These are phyloP conservation scores for Boletus pseudo-olivaceus DNA, from an alignment of 768 basidiomycete species.

Conservation along the genomic window DNA sequence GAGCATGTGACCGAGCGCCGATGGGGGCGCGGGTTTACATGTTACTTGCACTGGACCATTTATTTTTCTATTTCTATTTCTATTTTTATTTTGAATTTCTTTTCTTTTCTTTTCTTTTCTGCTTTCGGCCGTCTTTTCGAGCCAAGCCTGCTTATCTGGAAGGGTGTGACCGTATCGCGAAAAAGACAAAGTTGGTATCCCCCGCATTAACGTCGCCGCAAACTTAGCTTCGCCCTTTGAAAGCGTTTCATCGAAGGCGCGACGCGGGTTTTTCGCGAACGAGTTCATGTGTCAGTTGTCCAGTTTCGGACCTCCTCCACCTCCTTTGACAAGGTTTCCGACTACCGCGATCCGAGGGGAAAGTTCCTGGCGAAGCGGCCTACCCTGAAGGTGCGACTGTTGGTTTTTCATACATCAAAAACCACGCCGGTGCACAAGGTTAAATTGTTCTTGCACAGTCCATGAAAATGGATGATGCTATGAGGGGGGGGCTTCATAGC, in stretches of 20 bases:
- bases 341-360: neutral
- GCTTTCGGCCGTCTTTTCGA: neutral
- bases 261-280: neutral
- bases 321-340: neutral
- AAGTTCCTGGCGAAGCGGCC: neutral
- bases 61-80: neutral
- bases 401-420: neutral
- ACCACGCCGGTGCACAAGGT: neutral
- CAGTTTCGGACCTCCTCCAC: neutral
- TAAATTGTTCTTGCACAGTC: neutral
- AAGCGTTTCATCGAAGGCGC: conserved; percentile 2
- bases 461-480: neutral
- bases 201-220: neutral
- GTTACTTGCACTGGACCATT: neutral
- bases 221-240: neutral
- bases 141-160: neutral
- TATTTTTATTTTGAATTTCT: too few relatives aligned
- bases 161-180: neutral
- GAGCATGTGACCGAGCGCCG: neutral
- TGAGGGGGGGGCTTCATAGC: neutral
- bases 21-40: neutral
- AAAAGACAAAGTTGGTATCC: neutral
- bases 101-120: neutral
- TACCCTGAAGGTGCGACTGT: neutral
- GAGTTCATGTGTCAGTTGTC: neutral